Base-by-base conservation (phyloP, 2,329 filamentous ascomycete genomes). In the Paramyrothecium sp. region DNA sequence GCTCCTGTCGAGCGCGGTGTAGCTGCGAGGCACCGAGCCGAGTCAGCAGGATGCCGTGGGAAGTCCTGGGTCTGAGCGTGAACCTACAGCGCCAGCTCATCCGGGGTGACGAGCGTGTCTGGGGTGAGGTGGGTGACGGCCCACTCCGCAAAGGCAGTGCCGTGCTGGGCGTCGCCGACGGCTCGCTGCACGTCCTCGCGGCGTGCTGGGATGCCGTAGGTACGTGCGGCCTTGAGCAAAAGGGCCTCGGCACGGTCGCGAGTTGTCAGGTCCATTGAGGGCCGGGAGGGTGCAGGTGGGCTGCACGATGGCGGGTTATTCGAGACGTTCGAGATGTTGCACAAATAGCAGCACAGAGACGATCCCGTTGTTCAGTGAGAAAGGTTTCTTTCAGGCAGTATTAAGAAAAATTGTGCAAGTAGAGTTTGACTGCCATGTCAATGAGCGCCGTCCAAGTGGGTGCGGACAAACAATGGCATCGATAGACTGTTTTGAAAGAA, bases 71-170 rank as follows among this genome's bases (percentile, higher is more conserved):
- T n/a, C n/a, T n/a, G n/a, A n/a, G n/a, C n/a, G 54, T 20, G 46
- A 16, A 65, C 76, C 69, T 72, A 86, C 83, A 81, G 65, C 51
- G 76, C 74, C 58, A 83, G 71, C 69, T 87, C 84, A 63, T 85
- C 80, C 56, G 71, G 73, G 48, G 79, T 81, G 46, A 87, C 71
- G 13, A 87, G 73, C 23, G 81, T 83, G 59, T 85, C 81, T 2
- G 71, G 65, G 13, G 69, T 70, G 34, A 86, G 71, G 64, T 83
- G 79, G 60, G 74, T 66, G 26, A 72, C 67, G 17, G 78, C 78
- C 84, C 84, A 87, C 50, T 76, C 75, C 3, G 69, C 67, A 50
- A 82, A 70, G 4, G 69, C 66, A 3, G 70, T 63, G 33, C 72
- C 74, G 38, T 70, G 65, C 10, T 72, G 61, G 1, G 64, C 61